phyloP scores from a whole-genome alignment of 768 basidiomycete genomes.

The Amanita inopinata region DNA sequence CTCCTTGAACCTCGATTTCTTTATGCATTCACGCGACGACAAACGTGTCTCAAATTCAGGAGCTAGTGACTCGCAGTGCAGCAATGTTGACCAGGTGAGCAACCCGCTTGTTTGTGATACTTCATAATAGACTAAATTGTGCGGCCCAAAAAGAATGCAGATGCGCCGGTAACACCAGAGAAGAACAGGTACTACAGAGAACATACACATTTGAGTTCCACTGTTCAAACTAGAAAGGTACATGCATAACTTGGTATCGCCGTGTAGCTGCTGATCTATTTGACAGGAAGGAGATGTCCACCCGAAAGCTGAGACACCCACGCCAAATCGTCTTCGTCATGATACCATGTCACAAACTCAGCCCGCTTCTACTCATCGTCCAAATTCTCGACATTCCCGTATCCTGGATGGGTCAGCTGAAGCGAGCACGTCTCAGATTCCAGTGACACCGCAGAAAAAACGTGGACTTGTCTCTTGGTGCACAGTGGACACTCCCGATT shows the following conservation, averaged over 20 bases:
- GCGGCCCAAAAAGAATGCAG: constrained; percentile 9
- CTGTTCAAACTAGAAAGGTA: constrained; percentile 22
- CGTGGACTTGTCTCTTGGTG: constrained; percentile 27
- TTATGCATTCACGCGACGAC: constrained; percentile 49
- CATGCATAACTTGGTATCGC: constrained; percentile 11
- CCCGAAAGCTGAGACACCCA: constrained; percentile 35
- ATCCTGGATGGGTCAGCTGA: constrained; percentile 23
- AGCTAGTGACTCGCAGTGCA: constrained; percentile 21
- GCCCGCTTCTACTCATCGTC: constrained; percentile 23
- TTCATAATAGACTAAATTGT: constrained; percentile 7
- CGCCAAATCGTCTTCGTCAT: constrained; percentile 27
- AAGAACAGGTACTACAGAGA: constrained; percentile 54
- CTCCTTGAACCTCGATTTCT: constrained; percentile 35
- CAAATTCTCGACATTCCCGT: constrained; percentile 30
- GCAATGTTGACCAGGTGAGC: constrained; percentile 31
- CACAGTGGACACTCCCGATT: constrained; percentile 34
- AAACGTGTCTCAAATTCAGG: constrained; percentile 25
- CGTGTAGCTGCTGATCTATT: constrained; percentile 12
- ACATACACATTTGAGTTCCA: constrained; percentile 29
- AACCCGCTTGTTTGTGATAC: constrained; percentile 17
- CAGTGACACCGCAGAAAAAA: constrained; percentile 39
- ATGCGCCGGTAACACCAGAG: constrained; percentile 46
- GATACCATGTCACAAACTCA: constrained; percentile 19
- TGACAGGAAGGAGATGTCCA: constrained; percentile 14
- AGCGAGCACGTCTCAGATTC: constrained; percentile 27